Evolutionary conservation across 2,329 filamentous ascomycete genomes (phyloP).

Genomic region (Neonectria hederae): DNA sequence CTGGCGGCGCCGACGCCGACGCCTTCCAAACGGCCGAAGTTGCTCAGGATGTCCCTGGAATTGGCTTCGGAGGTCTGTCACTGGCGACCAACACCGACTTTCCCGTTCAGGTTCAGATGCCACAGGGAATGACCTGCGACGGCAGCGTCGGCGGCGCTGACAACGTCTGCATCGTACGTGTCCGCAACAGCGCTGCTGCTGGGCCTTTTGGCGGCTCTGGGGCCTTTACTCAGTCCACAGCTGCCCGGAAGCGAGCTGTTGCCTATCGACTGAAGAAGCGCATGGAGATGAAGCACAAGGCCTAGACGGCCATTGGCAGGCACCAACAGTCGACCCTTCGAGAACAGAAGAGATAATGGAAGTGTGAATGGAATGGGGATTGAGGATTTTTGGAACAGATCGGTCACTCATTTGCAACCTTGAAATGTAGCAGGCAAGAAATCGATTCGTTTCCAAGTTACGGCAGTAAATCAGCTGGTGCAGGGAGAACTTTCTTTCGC

Average conservation of each 20-base stretch:
- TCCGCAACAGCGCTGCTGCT: conserved; percentile 69
- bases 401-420: conserved; percentile 9
- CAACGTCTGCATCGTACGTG: conserved; percentile 72
- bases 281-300: conserved; percentile 40
- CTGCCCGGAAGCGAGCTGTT: conserved; percentile 69
- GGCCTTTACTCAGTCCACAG: conserved; percentile 69
- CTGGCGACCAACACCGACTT: conserved; percentile 70
- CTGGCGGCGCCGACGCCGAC: conserved; percentile 66
- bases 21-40: conserved; percentile 70
- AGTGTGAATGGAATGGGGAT: neutral
- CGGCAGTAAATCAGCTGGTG: neutral
- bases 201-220: conserved; percentile 74
- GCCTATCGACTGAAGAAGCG: conserved; percentile 59
- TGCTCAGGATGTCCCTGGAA: conserved; percentile 54
- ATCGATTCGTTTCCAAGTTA: neutral
- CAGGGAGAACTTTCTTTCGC: neutral
- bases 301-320: conserved; percentile 9
- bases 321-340: neutral
- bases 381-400: neutral
- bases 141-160: conserved; percentile 65
- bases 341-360: neutral
- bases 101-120: conserved; percentile 72
- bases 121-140: conserved; percentile 72
- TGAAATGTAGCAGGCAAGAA: conserved; percentile 11
- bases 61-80: conserved; percentile 65